Base-by-base conservation (phyloP, 2,329 filamentous ascomycete genomes). In the Aspergillus luchuensis region DNA sequence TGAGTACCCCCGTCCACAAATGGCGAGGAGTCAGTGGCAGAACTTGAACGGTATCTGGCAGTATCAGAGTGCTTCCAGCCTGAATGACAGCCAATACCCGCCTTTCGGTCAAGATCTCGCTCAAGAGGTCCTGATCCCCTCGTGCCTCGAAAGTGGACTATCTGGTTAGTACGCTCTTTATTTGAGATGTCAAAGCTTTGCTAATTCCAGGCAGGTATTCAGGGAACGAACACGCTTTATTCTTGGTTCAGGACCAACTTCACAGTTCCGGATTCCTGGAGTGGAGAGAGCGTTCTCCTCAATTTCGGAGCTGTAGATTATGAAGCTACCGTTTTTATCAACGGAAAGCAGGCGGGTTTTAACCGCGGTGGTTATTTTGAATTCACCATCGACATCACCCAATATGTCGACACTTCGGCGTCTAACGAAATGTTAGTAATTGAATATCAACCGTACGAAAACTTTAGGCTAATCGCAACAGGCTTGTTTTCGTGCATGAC, bases 401-500 rank as follows among this genome's bases (percentile, higher is more conserved):
- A 80, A 25, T 68, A 74, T 48, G 62, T 81, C 21, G 70, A 69
- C 7, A 60, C 66, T 1, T 79, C 79, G 33, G 79, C 78, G 4
- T 73, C 77, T 0, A 89, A 89, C 67, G 80, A 84, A 58, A 70
- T 89, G 82, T 87, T 69, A 72, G 78, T 72, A 11, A 11, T 6
- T 19, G 25, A 38, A 3, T 13, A 30, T 1, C 10, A 7, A 8
- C 0, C 1, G 8, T 38, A 23, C 25, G 21, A 2, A 15, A 23
- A n/a, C 51, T 25, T 28, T 3, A 57, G 57, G 30, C 60, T 66
- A 15, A 66, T 28, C 62, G 4, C 41, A 19, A 15, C 39, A 87
- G 85, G 5, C 78, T 86, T 21, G 85, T 91, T 2, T 87, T 87
- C 66, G 87, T 89, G 0, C 84, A 85, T 56, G 89, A 91, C 62